Conservation (phyloP, 208 protist genomes). For the Histomonas meleagridis region DNA sequence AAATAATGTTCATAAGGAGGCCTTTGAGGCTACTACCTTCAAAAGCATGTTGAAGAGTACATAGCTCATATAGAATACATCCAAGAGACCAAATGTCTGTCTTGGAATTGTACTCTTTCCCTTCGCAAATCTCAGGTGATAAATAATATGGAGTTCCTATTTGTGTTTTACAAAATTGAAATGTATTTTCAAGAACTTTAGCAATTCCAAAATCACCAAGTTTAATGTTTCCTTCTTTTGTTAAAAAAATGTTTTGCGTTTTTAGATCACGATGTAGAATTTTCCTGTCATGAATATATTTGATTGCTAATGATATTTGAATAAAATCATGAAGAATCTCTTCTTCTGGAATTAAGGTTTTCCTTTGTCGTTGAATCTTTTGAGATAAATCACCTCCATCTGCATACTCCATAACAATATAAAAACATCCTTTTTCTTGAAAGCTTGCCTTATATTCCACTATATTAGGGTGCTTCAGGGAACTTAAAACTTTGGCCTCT, state of each 20-base stretch:
- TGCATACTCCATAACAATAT: conserved; percentile 45
- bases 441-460: conserved; percentile 29
- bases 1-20: background rate
- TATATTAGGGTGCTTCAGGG: conserved; percentile 1
- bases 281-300: conserved; percentile 38
- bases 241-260: conserved; percentile 65
- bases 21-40: background rate
- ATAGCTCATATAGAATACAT: conserved; percentile 20
- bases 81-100: conserved; percentile 30
- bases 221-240: conserved; percentile 48
- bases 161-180: conserved; percentile 17
- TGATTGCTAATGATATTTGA: conserved; percentile 12
- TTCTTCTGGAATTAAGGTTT: background rate
- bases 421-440: conserved; percentile 33
- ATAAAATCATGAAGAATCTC: conserved; percentile 22
- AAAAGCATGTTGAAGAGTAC: conserved; percentile 32
- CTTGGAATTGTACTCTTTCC: background rate
- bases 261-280: conserved; percentile 63
- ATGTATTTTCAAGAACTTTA: background rate
- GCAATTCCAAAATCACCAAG: conserved; percentile 64
- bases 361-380: conserved; percentile 30
- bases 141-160: conserved; percentile 34
- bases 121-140: conserved; percentile 31
- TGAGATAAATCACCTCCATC: conserved; percentile 44
- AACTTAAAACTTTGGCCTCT: conserved; percentile 1